Evolutionary conservation across 192 early-diverging fungal genomes (phyloP).

Genomic region (Rhizoclosmatium globosum): DNA sequence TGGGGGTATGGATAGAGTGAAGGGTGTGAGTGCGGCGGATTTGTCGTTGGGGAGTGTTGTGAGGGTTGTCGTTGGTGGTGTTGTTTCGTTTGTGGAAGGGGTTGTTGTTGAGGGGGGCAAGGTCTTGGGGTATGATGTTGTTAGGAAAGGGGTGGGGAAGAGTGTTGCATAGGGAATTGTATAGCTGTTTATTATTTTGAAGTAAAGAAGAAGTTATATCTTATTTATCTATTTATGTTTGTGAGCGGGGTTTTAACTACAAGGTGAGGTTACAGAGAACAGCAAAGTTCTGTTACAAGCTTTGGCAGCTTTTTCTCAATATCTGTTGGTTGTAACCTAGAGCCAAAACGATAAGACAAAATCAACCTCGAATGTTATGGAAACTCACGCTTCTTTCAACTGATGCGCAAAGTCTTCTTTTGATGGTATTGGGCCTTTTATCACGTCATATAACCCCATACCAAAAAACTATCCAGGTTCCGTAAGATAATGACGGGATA

Average conservation of each 20-base stretch:
- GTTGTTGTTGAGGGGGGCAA: background rate
- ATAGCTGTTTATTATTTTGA: too few relatives aligned
- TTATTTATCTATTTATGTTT: too few relatives aligned
- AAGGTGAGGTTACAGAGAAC: background rate
- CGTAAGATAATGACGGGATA: background rate
- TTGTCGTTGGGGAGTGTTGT: background rate
- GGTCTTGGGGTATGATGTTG: background rate
- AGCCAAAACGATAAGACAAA: background rate
- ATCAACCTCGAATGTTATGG: background rate
- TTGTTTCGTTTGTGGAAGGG: background rate
- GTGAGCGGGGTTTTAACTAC: too few relatives aligned
- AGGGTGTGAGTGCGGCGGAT: background rate
- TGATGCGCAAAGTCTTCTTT: background rate
- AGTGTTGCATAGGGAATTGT: too few relatives aligned
- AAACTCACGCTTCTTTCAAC: constrained; percentile 8
- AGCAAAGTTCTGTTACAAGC: background rate
- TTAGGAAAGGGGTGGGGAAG: background rate
- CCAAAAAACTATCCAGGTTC: constrained; percentile 8
- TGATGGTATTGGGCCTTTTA: background rate
- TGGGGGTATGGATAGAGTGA: background rate
- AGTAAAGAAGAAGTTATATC: too few relatives aligned
- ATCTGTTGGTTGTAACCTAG: background rate
- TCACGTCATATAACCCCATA: background rate
- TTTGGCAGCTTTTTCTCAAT: background rate
- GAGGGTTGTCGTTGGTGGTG: background rate